Conservation (phyloP, 768 basidiomycete genomes). For the Kwoniella sp. region DNA sequence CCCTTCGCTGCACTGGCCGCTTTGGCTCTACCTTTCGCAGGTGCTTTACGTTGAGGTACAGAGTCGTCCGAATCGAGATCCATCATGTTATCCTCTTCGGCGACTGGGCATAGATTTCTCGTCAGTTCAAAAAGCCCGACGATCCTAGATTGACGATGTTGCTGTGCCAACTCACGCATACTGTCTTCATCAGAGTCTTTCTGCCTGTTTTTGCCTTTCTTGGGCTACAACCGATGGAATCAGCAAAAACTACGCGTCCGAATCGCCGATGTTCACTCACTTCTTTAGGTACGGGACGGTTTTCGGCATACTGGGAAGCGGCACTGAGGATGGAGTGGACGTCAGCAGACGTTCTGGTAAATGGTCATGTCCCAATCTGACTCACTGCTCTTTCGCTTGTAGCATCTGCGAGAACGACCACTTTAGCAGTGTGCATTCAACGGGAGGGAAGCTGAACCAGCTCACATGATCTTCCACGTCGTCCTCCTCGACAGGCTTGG, state of each 20-base stretch:
- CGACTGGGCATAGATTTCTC: slow-evolving; percentile 66
- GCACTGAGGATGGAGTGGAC: slow-evolving; percentile 19
- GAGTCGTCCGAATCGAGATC: slow-evolving; percentile 63
- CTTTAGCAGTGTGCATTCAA: not conserved
- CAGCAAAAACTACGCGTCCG: not conserved
- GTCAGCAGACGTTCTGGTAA: too few relatives aligned
- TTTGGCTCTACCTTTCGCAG: slow-evolving; percentile 39
- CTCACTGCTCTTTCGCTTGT: slow-evolving; percentile 51
- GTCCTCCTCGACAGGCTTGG: slow-evolving; percentile 51
- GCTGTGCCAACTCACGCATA: slow-evolving; percentile 42
- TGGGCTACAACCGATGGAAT: slow-evolving; percentile 4
- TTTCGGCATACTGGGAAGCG: slow-evolving; percentile 34
- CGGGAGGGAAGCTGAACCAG: slow-evolving; percentile 5
- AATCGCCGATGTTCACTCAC: slow-evolving; percentile 14
- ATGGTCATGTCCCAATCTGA: too few relatives aligned
- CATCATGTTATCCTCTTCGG: slow-evolving; percentile 65
- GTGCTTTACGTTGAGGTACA: slow-evolving; percentile 59
- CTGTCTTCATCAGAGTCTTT: slow-evolving; percentile 52
- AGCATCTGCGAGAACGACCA: slow-evolving; percentile 49
- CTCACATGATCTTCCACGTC: slow-evolving; percentile 56
- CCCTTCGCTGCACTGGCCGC: slow-evolving; percentile 44
- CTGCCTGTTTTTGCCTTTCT: slow-evolving; percentile 34
- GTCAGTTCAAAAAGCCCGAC: too few relatives aligned
- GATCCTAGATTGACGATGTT: too few relatives aligned
- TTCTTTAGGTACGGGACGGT: slow-evolving; percentile 58